Conservation (phyloP, 2,329 filamentous ascomycete genomes). For the Fusarium sp. region DNA sequence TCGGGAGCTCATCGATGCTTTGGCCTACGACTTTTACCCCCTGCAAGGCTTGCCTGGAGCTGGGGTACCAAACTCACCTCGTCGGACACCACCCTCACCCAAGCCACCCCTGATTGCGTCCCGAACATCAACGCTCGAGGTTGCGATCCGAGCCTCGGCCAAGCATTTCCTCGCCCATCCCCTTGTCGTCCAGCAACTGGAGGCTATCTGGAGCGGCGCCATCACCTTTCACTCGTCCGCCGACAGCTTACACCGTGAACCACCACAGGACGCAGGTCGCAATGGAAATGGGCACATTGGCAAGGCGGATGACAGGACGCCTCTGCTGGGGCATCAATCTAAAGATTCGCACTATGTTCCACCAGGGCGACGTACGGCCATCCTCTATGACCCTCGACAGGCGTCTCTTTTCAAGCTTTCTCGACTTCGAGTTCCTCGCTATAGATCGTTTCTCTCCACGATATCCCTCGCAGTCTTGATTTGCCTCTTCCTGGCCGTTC, state of each 20-base stretch:
- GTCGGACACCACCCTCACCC: conserved; percentile 51
- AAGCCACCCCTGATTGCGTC: conserved; percentile 69
- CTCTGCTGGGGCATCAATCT: conserved; percentile 57
- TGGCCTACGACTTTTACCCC: conserved; percentile 96
- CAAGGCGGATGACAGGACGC: conserved; percentile 61
- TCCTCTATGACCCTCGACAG: conserved; percentile 89
- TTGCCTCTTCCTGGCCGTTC: conserved; percentile 85
- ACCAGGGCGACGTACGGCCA: conserved; percentile 77
- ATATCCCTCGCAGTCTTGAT: conserved; percentile 88
- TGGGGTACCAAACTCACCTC: conserved; percentile 49
- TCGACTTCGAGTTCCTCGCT: conserved; percentile 88
- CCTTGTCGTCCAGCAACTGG: conserved; percentile 91
- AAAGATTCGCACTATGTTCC: conserved; percentile 51
- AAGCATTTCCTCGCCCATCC: conserved; percentile 94
- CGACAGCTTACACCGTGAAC: conserved; percentile 80
- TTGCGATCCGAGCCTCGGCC: conserved; percentile 91
- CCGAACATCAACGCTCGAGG: conserved; percentile 89
- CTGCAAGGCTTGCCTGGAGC: conserved; percentile 78
- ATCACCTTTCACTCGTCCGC: conserved; percentile 94
- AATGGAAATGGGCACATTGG: conserved; percentile 41
- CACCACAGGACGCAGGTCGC: conserved; percentile 41
- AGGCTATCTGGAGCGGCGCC: conserved; percentile 95
- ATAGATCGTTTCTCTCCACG: conserved; percentile 90
- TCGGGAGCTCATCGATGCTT: conserved; percentile 89
- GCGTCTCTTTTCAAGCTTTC: conserved; percentile 94